Base-by-base conservation (phyloP, 768 basidiomycete genomes). In the Amanita subjunquillea region DNA sequence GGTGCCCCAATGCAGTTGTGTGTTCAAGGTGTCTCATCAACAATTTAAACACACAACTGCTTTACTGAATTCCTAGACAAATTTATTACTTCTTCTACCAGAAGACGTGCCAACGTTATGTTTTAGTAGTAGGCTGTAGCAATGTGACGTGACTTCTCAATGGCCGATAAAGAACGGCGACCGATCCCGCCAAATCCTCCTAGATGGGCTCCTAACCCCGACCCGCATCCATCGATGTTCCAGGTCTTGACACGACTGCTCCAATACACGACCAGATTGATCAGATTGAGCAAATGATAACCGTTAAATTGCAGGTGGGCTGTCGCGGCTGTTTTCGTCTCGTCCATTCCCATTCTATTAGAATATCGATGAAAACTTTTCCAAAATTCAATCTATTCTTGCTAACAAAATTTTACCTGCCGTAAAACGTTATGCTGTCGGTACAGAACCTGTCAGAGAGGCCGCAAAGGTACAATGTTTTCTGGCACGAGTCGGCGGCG, bases 211-310 rank as follows among this genome's bases (percentile, higher is more conserved):
- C 85, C 87, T 6, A 79, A 73, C 27, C 56, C 71, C 4, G 77
- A 90, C 64, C 82, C 87, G 59, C 74, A 1, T 73, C 75, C 42
- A 89, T 91, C 50, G 63, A 71, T 12, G 72, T 91, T 2, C 83
- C 87, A 6, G 88, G 89, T 0, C 72, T 91, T 36, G 85, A 91
- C 59, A 78, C 76, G 0, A 72, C 70, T 8, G 85, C 86, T 22
- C 74, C 86, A 20, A 70, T 82, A 23, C 77, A 77, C 54, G 91
- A 85, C 60, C 93, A 96, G 69, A 85, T 92, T 50, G 91, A 95
- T 61, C 90, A 94, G 67, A 91, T 96, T 54, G 94, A 98, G 67
- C 94, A 96, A 63, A 75, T 94, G 61, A 94, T 95, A 56, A 93
- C 94, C 7, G 76, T 93, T 49, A 86, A 92, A 58, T 73, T 98